phyloP scores from a whole-genome alignment of 306 rosid species.

The Lithocarpus polystachyus region DNA sequence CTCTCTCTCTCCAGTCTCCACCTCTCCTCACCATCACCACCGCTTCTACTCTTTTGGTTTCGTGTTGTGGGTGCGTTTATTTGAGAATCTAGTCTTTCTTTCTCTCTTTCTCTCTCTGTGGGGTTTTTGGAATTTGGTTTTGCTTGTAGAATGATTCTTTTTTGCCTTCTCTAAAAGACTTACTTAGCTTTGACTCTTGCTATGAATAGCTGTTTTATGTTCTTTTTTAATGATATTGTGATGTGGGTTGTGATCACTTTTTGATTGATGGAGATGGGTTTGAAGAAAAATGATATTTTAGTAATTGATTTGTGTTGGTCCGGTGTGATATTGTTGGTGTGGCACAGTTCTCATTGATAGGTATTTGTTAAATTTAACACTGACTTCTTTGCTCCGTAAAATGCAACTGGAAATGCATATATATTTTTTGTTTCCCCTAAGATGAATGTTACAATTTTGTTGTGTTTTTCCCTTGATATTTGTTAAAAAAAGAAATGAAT shows the following conservation, averaged over 20 bases:
- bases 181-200: constrained; percentile 26
- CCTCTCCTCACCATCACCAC: too few relatives aligned
- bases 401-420: not conserved
- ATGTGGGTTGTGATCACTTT: constrained; percentile 19
- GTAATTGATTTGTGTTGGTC: constrained; percentile 8
- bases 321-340: not conserved
- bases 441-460: not conserved
- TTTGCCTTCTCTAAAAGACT: not conserved
- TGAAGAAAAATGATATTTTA: not conserved
- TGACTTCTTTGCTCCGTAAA: not conserved
- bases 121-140: constrained; percentile 10
- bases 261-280: constrained; percentile 5
- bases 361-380: not conserved
- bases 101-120: not conserved
- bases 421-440: not conserved
- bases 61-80: constrained; percentile 20
- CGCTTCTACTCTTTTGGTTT: constrained; percentile 25
- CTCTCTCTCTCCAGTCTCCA: too few relatives aligned
- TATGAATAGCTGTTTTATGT: not conserved
- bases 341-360: not conserved
- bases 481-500: not conserved
- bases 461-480: not conserved
- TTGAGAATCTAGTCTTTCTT: not conserved
- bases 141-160: constrained; percentile 6
- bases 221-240: not conserved